phyloP scores from a whole-genome alignment of 352 stramenopile genomes.

The Pythium periplocum region DNA sequence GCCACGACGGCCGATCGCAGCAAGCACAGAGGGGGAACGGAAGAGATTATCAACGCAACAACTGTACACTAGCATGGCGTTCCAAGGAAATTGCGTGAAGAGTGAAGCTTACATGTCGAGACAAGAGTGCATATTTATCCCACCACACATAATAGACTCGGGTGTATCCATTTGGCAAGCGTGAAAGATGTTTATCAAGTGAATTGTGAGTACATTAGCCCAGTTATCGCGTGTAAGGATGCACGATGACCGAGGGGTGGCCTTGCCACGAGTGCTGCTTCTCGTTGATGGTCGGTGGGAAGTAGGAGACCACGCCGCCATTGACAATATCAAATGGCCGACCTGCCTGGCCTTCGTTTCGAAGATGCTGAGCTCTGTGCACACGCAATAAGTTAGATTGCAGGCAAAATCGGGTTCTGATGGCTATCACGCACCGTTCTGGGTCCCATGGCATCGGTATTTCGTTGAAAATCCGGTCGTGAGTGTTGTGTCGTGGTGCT shows the following conservation, averaged over 20 bases:
- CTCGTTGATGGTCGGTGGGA: slow-evolving; percentile 57
- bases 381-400: not conserved
- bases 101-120: too few relatives aligned
- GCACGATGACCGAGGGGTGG: slow-evolving; percentile 59
- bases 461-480: slow-evolving; percentile 70
- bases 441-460: slow-evolving; percentile 46
- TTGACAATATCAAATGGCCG: slow-evolving; percentile 69
- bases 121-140: too few relatives aligned
- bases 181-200: too few relatives aligned
- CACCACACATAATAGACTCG: too few relatives aligned
- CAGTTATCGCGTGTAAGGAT: slow-evolving; percentile 51
- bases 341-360: slow-evolving; percentile 58
- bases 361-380: slow-evolving; percentile 61
- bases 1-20: too few relatives aligned
- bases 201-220: not conserved
- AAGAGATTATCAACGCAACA: too few relatives aligned
- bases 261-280: slow-evolving; percentile 58
- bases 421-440: slow-evolving; percentile 27
- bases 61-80: too few relatives aligned
- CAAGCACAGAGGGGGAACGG: too few relatives aligned
- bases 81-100: too few relatives aligned
- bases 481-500: slow-evolving; percentile 39
- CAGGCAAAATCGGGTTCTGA: not conserved
- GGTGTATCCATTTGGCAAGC: too few relatives aligned
- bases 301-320: slow-evolving; percentile 43